Base-by-base conservation (phyloP, 768 basidiomycete genomes). In the Holtermannia corniformis region DNA sequence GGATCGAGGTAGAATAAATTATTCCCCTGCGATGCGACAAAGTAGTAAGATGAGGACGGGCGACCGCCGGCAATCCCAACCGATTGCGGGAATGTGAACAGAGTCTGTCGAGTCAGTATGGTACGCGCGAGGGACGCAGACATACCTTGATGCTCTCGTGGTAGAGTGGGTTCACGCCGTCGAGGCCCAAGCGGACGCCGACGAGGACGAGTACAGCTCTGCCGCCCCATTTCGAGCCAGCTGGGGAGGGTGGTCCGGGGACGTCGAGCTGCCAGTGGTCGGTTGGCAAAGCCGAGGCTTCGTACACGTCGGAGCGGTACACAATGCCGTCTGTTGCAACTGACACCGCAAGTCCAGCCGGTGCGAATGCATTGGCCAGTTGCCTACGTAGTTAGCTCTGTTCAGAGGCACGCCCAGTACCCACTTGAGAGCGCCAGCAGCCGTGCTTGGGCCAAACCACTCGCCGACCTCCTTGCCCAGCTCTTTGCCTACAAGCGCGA, bases 401-500 rank as follows among this genome's bases (percentile, higher is more conserved):
- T 14, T 27, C 37, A 49, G 19, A 37, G 24, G 10, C 12, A 22
- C 2, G 32, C 12, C 28, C 19, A 21, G 1, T 12, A 69, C 78
- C 51, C 66, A 88, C 86, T 86, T 89, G 75, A 97, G 86, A 11
- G 90, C 92, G 32, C 92, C 91, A 5, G 92, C 91, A n/a, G 93
- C 95, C 0, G 87, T 90, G 66, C 87, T 92, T 0, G 93, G 93
- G 0, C 93, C 93, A 64, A 97, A 97, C 93, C 93, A 97, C 71
- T 90, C 86, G 0, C 93, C 93, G 0, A 96, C 86, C 59, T 90
- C 87, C 56, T 87, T 96, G 12, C 93, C 93, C 1, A 96, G 79
- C 61, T 91, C 85, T 67, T 96, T 92, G 0, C 93, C 93, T 0
- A 91, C 85, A 20, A 91, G 76, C 0, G 92, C 92, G 85, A 99